Conservation (phyloP, 2,329 filamentous ascomycete species). For the Apiospora koreana region DNA sequence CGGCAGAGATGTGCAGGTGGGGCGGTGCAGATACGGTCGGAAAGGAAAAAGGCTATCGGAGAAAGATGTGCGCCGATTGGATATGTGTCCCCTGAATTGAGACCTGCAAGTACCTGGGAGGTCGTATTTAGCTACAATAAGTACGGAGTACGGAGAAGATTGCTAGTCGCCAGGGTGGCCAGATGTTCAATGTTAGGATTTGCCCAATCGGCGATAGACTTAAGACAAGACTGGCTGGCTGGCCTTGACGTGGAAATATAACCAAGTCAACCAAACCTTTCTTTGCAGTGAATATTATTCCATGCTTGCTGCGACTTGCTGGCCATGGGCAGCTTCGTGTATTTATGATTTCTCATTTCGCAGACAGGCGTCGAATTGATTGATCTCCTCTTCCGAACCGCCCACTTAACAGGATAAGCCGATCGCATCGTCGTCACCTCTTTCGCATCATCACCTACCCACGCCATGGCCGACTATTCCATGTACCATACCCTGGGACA, state of each 20-base stretch:
- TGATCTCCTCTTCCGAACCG: constrained; percentile 1
- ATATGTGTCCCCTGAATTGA: neutral
- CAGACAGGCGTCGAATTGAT: constrained; percentile 4
- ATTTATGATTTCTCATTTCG: constrained; percentile 7
- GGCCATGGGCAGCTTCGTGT: constrained; percentile 8
- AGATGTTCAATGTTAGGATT: neutral
- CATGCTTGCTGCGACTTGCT: constrained; percentile 7
- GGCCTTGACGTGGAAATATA: neutral
- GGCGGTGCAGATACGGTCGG: neutral
- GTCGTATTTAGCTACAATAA: neutral
- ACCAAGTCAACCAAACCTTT: neutral
- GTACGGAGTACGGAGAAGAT: neutral
- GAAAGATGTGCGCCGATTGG: constrained; percentile 1
- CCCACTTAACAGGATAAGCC: neutral
- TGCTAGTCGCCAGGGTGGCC: constrained; percentile 6
- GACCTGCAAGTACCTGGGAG: neutral
- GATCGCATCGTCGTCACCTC: neutral
- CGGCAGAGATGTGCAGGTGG: neutral
- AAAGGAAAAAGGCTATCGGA: constrained; percentile 4
- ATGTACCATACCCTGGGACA: constrained; percentile 60
- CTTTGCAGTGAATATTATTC: neutral
- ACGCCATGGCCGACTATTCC: constrained; percentile 54
- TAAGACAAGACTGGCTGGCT: neutral
- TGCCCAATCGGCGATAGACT: neutral
- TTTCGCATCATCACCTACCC: neutral